Evolutionary conservation across 345 rosid genomes (phyloP).

Genomic region (Hevea brasiliensis): DNA sequence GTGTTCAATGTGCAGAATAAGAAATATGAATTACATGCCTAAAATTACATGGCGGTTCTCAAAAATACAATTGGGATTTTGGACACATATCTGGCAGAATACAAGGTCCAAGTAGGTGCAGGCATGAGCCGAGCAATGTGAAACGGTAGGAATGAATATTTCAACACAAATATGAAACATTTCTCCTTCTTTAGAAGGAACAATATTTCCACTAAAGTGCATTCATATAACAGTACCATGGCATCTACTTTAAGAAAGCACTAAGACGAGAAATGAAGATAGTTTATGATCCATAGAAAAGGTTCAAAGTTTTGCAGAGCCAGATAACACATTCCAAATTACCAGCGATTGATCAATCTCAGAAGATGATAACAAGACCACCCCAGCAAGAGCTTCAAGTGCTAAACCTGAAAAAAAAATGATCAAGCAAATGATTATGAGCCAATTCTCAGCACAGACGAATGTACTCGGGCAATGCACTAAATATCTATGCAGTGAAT

Average conservation of each 20-base stretch:
- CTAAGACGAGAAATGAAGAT: background rate
- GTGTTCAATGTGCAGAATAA: background rate
- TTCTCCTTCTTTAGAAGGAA: background rate
- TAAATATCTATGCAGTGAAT: background rate
- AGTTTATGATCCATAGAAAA: background rate
- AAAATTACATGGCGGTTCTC: background rate
- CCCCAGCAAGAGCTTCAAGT: conserved; percentile 83
- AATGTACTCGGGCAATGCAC: background rate
- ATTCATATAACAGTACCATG: background rate
- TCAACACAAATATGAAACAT: background rate
- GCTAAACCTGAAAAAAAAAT: conserved; percentile 66
- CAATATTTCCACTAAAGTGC: background rate
- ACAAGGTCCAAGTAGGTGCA: background rate
- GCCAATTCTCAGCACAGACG: background rate
- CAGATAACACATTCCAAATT: conserved; percentile 23
- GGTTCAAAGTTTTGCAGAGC: background rate
- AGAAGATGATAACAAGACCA: conserved; percentile 70
- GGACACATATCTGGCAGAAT: background rate
- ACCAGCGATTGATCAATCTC: conserved; percentile 83
- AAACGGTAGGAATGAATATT: background rate
- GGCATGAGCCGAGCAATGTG: background rate
- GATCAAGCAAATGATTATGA: conserved; percentile 6
- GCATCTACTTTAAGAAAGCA: conserved; percentile 1
- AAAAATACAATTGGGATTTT: background rate
- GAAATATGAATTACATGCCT: background rate